Evolutionary conservation across 1,284 basidiomycete genomes (phyloP), one percentile per base, ranked within the genome.

Genomic region (Paramarasmius palmivorus): DNA sequence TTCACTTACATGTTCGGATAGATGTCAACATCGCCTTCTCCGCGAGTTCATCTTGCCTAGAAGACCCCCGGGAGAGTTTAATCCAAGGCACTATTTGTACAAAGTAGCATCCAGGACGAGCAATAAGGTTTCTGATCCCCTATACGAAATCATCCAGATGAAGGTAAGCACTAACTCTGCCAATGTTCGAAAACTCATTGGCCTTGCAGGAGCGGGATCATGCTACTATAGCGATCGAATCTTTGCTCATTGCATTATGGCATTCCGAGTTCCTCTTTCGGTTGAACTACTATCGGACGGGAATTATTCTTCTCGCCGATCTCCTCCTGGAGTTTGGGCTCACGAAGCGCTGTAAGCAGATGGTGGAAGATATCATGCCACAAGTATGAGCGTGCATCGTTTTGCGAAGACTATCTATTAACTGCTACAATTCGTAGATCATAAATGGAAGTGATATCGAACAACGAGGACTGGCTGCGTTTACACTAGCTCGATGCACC

Each of bases 361-460:
- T 91, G 51, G 61, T 92, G 40, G 85, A 90, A 49, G 88, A 88
- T 58, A 81, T 91, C 44, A 78, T 92, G 76, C 89, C 90, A 23
- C 90, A 92, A 73, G 90, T 86, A 55, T 55, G 70, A 42, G 9
- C 40, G 25, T 32, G 25, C 20, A 7, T 35, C 53, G 35, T 29
- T 12, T n/a, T 25, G 36, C 20, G 39, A 14, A 15, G 5, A 14
- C 56, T 10, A 49, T 54, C 53, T 20, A 26, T n/a, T 23, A 25
- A 48, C 15, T 22, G 34, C 36, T 17, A 14, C 3, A 7, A 9
- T 22, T 25, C 36, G 37, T 59, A 92, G 89, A 69, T 92, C 34
- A 81, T 92, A 51, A 74, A 71, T 50, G 88, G 87, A 2, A 77
- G 82, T 49, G 88, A 92, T 59, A 63, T 85, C 12, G 90, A 92